A percentile compares a stretch with the other conserved stretches of the same genome.
Evolutionary conservation across 2,329 filamentous ascomycete genomes (phyloP).

Genomic region (Pestalotiopsis sp.): DNA sequence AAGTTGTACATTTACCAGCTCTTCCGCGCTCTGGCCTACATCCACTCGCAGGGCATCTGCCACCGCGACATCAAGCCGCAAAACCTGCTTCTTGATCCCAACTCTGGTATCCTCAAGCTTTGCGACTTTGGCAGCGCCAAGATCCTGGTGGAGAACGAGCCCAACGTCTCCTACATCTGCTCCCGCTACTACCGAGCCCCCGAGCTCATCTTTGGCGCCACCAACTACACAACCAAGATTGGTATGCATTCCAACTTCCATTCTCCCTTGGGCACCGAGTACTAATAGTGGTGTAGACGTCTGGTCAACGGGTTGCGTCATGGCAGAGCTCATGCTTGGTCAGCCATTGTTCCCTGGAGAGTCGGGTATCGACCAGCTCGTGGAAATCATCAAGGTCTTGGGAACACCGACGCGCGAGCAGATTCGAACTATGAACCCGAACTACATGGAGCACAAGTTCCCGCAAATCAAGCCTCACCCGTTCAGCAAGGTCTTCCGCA

Average conservation of each 20-base stretch:
- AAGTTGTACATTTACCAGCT: conserved; percentile 99
- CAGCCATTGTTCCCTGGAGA: conserved; percentile 97
- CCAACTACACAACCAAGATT: conserved; percentile 99
- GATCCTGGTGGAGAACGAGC: conserved; percentile 97
- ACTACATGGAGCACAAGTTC: conserved; percentile 99
- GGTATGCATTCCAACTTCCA: conserved; percentile 59
- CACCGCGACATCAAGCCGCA: conserved; percentile 99
- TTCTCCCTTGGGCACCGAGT: conserved; percentile 11
- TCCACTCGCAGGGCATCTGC: conserved; percentile 98
- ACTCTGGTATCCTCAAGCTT: conserved; percentile 88
- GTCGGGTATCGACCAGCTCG: conserved; percentile 96
- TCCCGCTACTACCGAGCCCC: conserved; percentile 98
- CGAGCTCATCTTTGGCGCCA: conserved; percentile 97
- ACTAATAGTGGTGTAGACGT: conserved; percentile 66
- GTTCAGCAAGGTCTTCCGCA: conserved; percentile 98
- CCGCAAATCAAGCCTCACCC: conserved; percentile 99
- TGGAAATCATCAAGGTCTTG: conserved; percentile 99
- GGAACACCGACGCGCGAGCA: conserved; percentile 96
- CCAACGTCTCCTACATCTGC: conserved; percentile 99
- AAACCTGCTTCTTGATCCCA: conserved; percentile 90
- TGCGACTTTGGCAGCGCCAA: conserved; percentile 99
- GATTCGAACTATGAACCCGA: conserved; percentile 99
- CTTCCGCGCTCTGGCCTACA: conserved; percentile 96
- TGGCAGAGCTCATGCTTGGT: conserved; percentile 98
- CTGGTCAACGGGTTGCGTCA: conserved; percentile 98